Conservation (phyloP, 345 rosid genomes). For the Sapria himalayana region DNA sequence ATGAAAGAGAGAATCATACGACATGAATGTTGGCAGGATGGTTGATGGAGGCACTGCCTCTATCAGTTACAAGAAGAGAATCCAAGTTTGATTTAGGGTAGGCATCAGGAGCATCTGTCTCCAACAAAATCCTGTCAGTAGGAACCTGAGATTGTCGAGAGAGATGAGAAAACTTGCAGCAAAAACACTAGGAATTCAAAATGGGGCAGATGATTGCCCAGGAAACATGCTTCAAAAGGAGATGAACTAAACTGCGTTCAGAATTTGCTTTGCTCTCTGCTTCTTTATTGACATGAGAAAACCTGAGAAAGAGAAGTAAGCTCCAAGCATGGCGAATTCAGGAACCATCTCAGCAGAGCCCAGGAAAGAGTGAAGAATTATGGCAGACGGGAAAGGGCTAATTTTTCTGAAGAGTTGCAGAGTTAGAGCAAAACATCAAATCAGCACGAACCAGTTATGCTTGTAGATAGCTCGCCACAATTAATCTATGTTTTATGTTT, state of each 20-base stretch:
- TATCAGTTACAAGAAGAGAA: conserved; percentile 25
- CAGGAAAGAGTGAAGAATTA: conserved; percentile 69
- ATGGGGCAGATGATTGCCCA: no score
- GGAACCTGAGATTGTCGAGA: no score
- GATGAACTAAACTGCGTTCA: conserved; percentile 32
- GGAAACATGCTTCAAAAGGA: no score
- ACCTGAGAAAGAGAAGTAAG: conserved; percentile 86
- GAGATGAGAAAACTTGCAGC: no score
- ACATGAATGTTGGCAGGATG: conserved; percentile 71
- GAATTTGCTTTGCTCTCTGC: conserved; percentile 56
- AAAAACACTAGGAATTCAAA: no score
- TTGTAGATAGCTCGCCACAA: no score
- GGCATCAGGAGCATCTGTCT: conserved; percentile 95
- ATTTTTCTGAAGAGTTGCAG: conserved; percentile 19
- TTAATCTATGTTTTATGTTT: no score
- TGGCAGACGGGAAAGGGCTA: conserved; percentile 76
- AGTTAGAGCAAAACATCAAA: conserved; percentile 2
- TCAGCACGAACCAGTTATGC: no score
- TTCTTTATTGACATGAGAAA: conserved; percentile 58
- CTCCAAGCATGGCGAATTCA: conserved; percentile 72
- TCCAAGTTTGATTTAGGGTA: conserved; percentile 29
- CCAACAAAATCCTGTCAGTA: conserved; percentile 60
- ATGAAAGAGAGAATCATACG: conserved; percentile 17
- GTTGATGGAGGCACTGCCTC: conserved; percentile 31
- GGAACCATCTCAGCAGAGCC: conserved; percentile 97